These are phyloP conservation scores for Ceriops decandra DNA, from an alignment of 345 rosid genomes.

Conservation along the genomic window DNA sequence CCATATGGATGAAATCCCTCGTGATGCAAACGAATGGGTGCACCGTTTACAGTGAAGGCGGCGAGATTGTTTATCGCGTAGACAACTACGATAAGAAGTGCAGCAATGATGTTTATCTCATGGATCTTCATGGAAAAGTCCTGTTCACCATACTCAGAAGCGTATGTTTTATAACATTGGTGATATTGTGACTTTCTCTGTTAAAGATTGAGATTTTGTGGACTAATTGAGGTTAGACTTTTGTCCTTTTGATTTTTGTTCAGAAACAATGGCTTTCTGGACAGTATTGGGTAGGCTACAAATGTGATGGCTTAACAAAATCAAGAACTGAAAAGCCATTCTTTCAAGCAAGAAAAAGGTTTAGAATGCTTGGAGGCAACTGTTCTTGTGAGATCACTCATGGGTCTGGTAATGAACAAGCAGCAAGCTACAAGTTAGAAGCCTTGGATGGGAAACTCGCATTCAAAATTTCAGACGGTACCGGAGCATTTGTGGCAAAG, in stretches of 20 bases:
- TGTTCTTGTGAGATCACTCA: slow-evolving; percentile 8
- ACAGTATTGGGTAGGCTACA: slow-evolving; percentile 25
- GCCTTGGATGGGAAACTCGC: slow-evolving; percentile 20
- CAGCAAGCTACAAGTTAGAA: slow-evolving; percentile 14
- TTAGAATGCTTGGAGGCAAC: neutral
- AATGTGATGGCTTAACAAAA: slow-evolving; percentile 14
- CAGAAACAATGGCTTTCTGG: slow-evolving; percentile 18
- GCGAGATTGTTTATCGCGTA: slow-evolving; percentile 43
- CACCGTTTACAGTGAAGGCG: slow-evolving; percentile 52
- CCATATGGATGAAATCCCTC: slow-evolving; percentile 71
- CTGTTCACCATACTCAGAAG: slow-evolving; percentile 43
- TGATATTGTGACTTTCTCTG: too few relatives aligned
- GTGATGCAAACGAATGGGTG: slow-evolving; percentile 58
- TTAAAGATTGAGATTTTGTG: too few relatives aligned
- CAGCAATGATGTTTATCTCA: slow-evolving; percentile 38
- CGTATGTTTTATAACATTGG: slow-evolving; percentile 10
- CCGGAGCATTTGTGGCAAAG: slow-evolving; percentile 20
- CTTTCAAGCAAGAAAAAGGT: slow-evolving; percentile 9
- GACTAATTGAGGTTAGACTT: too few relatives aligned
- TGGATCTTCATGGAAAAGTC: slow-evolving; percentile 58
- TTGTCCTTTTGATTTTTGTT: neutral
- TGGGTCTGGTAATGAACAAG: slow-evolving; percentile 4
- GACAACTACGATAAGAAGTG: slow-evolving; percentile 53
- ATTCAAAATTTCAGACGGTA: slow-evolving; percentile 15
- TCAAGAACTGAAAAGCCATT: slow-evolving; percentile 9